Conservation (phyloP, 2,329 filamentous ascomycete genomes). For the Metarhizium guizhouense region DNA sequence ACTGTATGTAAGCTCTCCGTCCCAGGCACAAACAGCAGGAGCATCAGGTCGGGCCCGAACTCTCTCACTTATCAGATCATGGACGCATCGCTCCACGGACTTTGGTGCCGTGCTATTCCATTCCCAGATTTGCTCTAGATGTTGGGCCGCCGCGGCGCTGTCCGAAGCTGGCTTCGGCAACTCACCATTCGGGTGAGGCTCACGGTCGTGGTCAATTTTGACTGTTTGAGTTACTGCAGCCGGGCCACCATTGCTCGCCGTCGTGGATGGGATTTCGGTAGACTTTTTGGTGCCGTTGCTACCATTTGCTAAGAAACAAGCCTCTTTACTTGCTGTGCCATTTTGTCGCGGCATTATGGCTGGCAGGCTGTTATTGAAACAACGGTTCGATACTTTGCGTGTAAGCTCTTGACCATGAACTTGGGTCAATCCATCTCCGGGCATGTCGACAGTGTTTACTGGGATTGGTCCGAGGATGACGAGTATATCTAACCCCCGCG, state of each 20-base stretch:
- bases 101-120: background rate
- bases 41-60: slow-evolving; percentile 9
- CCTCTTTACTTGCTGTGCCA: too few relatives aligned
- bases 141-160: background rate
- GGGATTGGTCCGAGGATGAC: too few relatives aligned
- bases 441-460: too few relatives aligned
- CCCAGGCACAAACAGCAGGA: slow-evolving; percentile 21
- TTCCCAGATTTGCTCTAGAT: background rate
- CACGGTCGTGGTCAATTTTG: background rate
- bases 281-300: too few relatives aligned
- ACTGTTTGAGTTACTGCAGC: background rate
- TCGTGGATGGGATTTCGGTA: background rate
- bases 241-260: background rate
- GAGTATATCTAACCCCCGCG: too few relatives aligned
- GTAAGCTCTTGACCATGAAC: too few relatives aligned
- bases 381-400: too few relatives aligned
- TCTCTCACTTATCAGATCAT: background rate
- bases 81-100: background rate
- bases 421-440: too few relatives aligned
- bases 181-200: background rate
- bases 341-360: too few relatives aligned
- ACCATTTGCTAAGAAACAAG: too few relatives aligned
- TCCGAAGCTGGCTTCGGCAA: background rate
- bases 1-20: slow-evolving; percentile 20
- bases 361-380: too few relatives aligned